phyloP scores from a whole-genome alignment of 345 rosid genomes.

The Citrus medica region DNA sequence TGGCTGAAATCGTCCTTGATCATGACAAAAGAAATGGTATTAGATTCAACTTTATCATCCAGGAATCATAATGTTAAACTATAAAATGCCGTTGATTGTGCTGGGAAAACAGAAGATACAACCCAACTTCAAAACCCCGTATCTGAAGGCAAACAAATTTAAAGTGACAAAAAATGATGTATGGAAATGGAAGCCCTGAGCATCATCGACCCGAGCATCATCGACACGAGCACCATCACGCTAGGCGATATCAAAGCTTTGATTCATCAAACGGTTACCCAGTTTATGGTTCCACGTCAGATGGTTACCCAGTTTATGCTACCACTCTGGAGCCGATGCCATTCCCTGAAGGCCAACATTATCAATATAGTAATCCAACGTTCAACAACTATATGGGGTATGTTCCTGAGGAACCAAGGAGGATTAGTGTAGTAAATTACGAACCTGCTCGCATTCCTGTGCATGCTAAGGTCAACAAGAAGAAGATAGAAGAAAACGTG shows the following conservation, averaged over 20 bases:
- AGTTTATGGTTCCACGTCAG: not conserved
- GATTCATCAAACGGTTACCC: conserved; percentile 3
- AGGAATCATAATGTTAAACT: not conserved
- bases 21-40: conserved; percentile 21
- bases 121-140: not conserved
- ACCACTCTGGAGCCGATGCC: not conserved
- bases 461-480: not conserved
- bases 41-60: conserved; percentile 30
- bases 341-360: not conserved
- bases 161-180: conserved; percentile 9
- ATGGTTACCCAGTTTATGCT: not conserved
- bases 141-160: not conserved
- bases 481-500: conserved; percentile 26
- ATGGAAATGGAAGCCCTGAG: not conserved
- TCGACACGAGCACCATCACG: conserved; percentile 5
- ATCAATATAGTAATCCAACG: not conserved
- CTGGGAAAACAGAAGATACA: not conserved
- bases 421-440: conserved; percentile 5
- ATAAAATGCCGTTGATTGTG: conserved; percentile 16
- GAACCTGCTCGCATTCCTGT: not conserved
- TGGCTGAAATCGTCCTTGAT: not conserved
- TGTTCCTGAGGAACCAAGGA: not conserved
- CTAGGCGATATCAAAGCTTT: conserved; percentile 1
- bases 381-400: not conserved
- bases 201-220: conserved; percentile 1